phyloP scores from a whole-genome alignment of 1,284 basidiomycete genomes.

The Amylostereum chailletii region DNA sequence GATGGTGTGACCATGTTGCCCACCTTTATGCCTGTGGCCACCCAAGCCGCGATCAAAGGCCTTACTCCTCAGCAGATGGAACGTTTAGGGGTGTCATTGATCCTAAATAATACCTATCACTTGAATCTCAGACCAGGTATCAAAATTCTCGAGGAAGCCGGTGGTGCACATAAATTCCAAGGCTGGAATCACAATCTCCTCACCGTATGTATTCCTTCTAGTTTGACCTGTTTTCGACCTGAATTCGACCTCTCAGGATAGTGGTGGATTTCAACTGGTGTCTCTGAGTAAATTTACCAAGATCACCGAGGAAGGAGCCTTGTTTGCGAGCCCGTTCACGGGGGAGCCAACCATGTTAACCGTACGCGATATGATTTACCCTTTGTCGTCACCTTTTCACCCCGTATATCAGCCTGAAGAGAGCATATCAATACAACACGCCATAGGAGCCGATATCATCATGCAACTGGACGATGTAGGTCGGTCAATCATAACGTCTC shows the following conservation, averaged over 20 bases:
- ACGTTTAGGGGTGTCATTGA: constrained; percentile 66
- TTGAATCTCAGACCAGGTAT: constrained; percentile 74
- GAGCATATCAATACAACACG: constrained; percentile 78
- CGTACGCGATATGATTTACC: constrained; percentile 27
- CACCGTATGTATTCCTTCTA: constrained; percentile 43
- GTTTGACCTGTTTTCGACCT: background rate
- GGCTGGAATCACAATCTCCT: constrained; percentile 77
- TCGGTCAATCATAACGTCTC: constrained; percentile 24
- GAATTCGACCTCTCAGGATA: constrained; percentile 42
- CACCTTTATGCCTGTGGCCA: constrained; percentile 88
- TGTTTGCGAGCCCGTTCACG: constrained; percentile 76
- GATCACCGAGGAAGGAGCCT: constrained; percentile 79
- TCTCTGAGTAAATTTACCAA: constrained; percentile 76
- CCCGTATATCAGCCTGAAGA: constrained; percentile 56
- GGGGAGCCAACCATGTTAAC: constrained; percentile 80
- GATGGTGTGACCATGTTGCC: constrained; percentile 76
- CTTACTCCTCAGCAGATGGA: constrained; percentile 79
- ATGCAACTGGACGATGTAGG: constrained; percentile 90
- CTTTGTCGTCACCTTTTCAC: no score
- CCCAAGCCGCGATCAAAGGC: constrained; percentile 82
- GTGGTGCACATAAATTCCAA: constrained; percentile 79
- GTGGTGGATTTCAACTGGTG: constrained; percentile 82
- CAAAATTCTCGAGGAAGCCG: constrained; percentile 57
- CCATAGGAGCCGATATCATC: constrained; percentile 83
- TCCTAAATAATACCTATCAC: constrained; percentile 84